A percentile compares a stretch with the other conserved stretches of the same genome.
phyloP scores from a whole-genome alignment of 2,329 filamentous ascomycete genomes.

The Dothideomycetes sp. region DNA sequence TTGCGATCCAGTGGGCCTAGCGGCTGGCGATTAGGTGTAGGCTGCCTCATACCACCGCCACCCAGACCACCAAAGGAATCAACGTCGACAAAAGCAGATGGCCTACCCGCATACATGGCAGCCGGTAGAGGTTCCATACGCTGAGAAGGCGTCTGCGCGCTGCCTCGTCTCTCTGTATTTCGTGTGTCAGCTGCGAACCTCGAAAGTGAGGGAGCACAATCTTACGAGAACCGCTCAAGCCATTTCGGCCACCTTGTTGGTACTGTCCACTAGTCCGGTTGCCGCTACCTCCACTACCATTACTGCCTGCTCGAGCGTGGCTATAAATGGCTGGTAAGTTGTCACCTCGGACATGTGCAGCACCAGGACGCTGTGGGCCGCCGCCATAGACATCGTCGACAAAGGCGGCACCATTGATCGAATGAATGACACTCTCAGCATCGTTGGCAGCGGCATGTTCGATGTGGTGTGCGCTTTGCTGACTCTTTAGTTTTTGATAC shows the following conservation, averaged over 20 bases:
- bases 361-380: neutral
- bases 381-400: conserved; percentile 1
- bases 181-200: neutral
- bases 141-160: neutral
- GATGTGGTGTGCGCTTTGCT: conserved; percentile 26
- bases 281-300: conserved; percentile 8
- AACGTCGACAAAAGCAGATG: neutral
- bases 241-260: neutral
- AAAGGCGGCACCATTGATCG: conserved; percentile 1
- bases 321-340: conserved; percentile 7
- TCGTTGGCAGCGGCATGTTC: conserved; percentile 44
- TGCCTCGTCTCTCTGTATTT: neutral
- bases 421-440: conserved; percentile 34
- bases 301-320: conserved; percentile 14
- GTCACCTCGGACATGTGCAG: conserved; percentile 2
- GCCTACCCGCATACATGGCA: neutral
- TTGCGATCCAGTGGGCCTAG: conserved; percentile 18
- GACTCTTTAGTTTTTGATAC: conserved; percentile 10
- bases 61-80: conserved; percentile 15
- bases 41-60: conserved; percentile 17
- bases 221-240: conserved; percentile 3
- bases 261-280: conserved; percentile 1
- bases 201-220: neutral
- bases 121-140: neutral
- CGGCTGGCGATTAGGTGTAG: conserved; percentile 23